Conservation (phyloP, 192 early-diverging fungal genomes). For the Coemansia sp. region DNA sequence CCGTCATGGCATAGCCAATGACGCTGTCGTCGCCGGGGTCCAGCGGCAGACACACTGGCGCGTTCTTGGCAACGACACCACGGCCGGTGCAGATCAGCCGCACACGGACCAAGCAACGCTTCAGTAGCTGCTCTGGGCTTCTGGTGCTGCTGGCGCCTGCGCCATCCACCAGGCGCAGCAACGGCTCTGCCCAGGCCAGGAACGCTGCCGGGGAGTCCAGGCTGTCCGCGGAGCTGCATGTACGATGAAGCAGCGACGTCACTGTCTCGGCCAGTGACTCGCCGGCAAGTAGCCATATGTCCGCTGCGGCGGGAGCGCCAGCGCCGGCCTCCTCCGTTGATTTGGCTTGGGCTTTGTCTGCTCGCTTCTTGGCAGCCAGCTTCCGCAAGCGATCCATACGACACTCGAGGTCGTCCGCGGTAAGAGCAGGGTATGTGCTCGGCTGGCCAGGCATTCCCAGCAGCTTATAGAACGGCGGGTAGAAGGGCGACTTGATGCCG, state of each 20-base stretch:
- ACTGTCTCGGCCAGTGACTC: conserved; percentile 7
- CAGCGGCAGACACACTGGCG: conserved; percentile 19
- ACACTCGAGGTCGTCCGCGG: conserved; percentile 27
- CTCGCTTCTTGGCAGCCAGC: conserved; percentile 9
- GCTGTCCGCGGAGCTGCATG: neutral
- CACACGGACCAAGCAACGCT: conserved; percentile 33
- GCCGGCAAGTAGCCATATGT: conserved; percentile 33
- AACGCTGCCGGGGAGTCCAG: conserved; percentile 1
- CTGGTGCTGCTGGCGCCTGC: neutral
- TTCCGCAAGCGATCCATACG: conserved; percentile 27
- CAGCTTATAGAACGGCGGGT: conserved; percentile 54
- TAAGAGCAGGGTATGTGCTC: conserved; percentile 8
- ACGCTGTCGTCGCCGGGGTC: neutral
- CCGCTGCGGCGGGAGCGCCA: neutral
- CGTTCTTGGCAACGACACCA: conserved; percentile 29
- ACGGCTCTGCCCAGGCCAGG: conserved; percentile 24
- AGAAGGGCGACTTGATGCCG: conserved; percentile 64
- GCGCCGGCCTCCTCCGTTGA: neutral
- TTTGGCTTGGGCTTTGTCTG: neutral
- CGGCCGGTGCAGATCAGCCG: conserved; percentile 31
- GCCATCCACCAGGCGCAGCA: conserved; percentile 8
- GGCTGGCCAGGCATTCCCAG: conserved; percentile 18
- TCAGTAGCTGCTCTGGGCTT: neutral
- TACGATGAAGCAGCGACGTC: neutral
- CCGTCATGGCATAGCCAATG: conserved; percentile 37